Evolutionary conservation across 2,329 filamentous ascomycete species (phyloP).

Genomic region (Alternaria incomplexa): DNA sequence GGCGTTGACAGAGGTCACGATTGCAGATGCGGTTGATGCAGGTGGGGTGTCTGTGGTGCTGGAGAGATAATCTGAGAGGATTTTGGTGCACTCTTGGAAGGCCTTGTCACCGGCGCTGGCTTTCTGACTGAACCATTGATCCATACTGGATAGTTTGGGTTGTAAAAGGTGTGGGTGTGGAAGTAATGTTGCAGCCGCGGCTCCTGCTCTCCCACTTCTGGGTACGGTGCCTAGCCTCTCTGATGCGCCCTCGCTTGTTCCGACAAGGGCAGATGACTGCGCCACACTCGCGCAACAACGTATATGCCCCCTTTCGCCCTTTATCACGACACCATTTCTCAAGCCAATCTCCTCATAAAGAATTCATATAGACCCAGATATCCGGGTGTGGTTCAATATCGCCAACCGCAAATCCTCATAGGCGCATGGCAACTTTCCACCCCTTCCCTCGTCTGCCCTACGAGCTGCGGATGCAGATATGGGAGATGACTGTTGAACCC

Average conservation of each 20-base stretch:
- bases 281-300: too few relatives aligned
- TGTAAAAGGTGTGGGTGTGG: neutral
- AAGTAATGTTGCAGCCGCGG: neutral
- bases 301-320: too few relatives aligned
- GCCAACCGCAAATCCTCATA: neutral
- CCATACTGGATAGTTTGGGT: neutral
- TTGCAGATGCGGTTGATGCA: neutral
- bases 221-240: too few relatives aligned
- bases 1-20: neutral
- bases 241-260: too few relatives aligned
- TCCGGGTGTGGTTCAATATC: too few relatives aligned
- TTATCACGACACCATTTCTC: too few relatives aligned
- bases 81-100: neutral
- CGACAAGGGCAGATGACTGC: too few relatives aligned
- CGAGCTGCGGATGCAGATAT: constrained; percentile 12
- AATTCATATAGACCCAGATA: too few relatives aligned
- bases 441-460: constrained; percentile 13
- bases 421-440: constrained; percentile 8
- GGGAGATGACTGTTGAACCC: constrained; percentile 13
- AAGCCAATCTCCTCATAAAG: too few relatives aligned
- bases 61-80: neutral
- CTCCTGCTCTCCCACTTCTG: neutral
- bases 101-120: neutral
- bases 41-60: neutral
- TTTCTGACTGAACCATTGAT: neutral